Evolutionary conservation across 2,329 filamentous ascomycete species (phyloP).

Genomic region (Didymella keratinophila): DNA sequence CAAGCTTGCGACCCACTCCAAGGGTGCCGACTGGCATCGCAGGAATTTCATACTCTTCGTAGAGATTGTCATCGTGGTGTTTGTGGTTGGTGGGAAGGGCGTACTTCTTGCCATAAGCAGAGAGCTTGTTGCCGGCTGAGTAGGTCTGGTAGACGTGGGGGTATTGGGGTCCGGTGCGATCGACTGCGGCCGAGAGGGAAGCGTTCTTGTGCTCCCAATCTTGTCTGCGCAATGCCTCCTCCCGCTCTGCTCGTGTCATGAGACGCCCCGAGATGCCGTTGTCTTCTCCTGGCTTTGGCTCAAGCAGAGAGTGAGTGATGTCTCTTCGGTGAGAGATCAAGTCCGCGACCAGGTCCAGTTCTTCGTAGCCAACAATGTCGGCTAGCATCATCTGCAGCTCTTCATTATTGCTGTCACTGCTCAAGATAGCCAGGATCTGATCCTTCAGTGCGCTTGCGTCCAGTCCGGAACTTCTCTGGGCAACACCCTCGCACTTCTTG

Average conservation of each 20-base stretch:
- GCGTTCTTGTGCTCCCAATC: conserved; percentile 86
- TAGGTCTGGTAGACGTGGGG: conserved; percentile 92
- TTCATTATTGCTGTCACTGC: conserved; percentile 72
- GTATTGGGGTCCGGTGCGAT: conserved; percentile 77
- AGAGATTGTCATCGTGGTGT: conserved; percentile 75
- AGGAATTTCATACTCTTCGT: conserved; percentile 89
- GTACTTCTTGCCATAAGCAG: conserved; percentile 80
- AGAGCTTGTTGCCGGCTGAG: conserved; percentile 85
- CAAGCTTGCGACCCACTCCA: conserved; percentile 74
- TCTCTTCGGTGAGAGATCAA: conserved; percentile 79
- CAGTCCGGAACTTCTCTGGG: conserved; percentile 70
- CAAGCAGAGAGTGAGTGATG: conserved; percentile 56
- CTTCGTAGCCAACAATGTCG: conserved; percentile 90
- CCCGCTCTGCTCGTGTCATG: conserved; percentile 77
- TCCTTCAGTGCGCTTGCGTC: conserved; percentile 74
- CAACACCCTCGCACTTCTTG: conserved; percentile 71
- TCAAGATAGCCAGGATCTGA: conserved; percentile 78
- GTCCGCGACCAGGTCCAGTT: conserved; percentile 91
- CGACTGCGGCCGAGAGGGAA: conserved; percentile 72
- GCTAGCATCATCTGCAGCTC: conserved; percentile 90
- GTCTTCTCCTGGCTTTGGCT: conserved; percentile 44
- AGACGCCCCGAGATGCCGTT: conserved; percentile 64
- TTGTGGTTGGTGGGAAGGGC: conserved; percentile 79
- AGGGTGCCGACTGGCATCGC: conserved; percentile 80
- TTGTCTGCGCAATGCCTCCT: conserved; percentile 76